Percentiles rank a stretch among this genome's conserved stretches.
Evolutionary conservation across 1,139 yeast genomes (phyloP).

Genomic region (Geotrichum carabidarum): DNA sequence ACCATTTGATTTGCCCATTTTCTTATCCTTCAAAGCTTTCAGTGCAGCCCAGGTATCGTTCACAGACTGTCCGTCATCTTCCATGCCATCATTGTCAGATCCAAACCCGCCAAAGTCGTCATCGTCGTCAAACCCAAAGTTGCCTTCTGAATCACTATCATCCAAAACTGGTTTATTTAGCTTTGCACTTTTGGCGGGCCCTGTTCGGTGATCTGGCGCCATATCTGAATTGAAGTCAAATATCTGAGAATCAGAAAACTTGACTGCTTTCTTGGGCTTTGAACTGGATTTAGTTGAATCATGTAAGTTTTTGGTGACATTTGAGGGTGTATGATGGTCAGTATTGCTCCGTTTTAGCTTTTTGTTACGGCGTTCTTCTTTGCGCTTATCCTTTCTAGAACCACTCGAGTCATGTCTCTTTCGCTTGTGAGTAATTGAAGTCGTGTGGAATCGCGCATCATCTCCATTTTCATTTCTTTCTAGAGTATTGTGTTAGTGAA

Average conservation of each 20-base stretch:
- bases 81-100: slow-evolving; percentile 12
- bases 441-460: slow-evolving; percentile 6
- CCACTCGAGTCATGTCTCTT: background rate
- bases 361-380: slow-evolving; percentile 24
- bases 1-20: slow-evolving; percentile 10
- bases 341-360: slow-evolving; percentile 18
- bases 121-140: slow-evolving; percentile 24
- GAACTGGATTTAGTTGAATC: background rate
- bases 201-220: slow-evolving; percentile 11
- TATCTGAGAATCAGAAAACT: slow-evolving; percentile 11
- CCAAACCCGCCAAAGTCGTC: slow-evolving; percentile 8
- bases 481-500: background rate
- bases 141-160: slow-evolving; percentile 7
- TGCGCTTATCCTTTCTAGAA: slow-evolving; percentile 26
- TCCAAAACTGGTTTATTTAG: slow-evolving; percentile 3
- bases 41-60: slow-evolving; percentile 39
- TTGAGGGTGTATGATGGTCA: slow-evolving; percentile 6
- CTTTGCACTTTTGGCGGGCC: slow-evolving; percentile 4
- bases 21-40: slow-evolving; percentile 41
- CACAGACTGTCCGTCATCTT: background rate
- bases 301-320: background rate
- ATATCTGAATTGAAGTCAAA: slow-evolving; percentile 14
- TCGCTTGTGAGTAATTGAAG: slow-evolving; percentile 11
- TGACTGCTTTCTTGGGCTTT: slow-evolving; percentile 7
- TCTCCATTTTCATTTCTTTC: background rate